Conservation (phyloP, 108 stramenopile genomes). For the Seminavis robusta region DNA sequence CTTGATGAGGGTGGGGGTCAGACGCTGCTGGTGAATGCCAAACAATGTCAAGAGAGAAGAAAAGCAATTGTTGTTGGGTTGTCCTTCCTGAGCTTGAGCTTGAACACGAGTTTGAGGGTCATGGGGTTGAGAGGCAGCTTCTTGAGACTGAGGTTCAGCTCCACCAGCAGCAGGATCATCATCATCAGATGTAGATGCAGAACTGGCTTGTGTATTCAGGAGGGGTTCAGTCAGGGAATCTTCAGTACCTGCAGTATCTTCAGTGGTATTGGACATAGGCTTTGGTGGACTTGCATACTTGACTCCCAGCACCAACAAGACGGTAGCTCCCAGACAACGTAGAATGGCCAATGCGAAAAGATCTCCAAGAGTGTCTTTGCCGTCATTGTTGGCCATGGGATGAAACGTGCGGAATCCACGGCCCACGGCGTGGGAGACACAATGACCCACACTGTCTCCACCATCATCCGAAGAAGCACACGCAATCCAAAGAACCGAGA, state of each 20-base stretch:
- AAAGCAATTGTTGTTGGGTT: too few relatives aligned
- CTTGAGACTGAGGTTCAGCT: slow-evolving; percentile 3
- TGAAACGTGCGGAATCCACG: not conserved
- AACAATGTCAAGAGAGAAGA: too few relatives aligned
- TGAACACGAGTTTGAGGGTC: too few relatives aligned
- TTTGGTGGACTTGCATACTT: not conserved
- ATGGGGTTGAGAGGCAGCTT: too few relatives aligned
- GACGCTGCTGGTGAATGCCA: too few relatives aligned
- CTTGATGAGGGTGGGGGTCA: too few relatives aligned
- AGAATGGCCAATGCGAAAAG: slow-evolving; percentile 4
- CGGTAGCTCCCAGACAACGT: not conserved
- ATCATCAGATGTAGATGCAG: not conserved
- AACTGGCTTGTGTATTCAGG: not conserved
- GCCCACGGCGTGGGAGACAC: not conserved
- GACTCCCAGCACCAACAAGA: slow-evolving; percentile 6
- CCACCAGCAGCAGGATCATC: not conserved
- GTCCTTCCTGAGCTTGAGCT: too few relatives aligned
- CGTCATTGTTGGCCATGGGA: not conserved
- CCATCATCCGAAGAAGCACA: not conserved
- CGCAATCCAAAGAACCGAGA: not conserved
- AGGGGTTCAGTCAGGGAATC: not conserved
- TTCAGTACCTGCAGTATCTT: not conserved
- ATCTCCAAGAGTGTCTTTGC: slow-evolving; percentile 2
- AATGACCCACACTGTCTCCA: too few relatives aligned
- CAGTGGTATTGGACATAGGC: not conserved